Base-by-base conservation (phyloP, 2,329 filamentous ascomycete genomes). In the Sphaerostilbella broomeana region DNA sequence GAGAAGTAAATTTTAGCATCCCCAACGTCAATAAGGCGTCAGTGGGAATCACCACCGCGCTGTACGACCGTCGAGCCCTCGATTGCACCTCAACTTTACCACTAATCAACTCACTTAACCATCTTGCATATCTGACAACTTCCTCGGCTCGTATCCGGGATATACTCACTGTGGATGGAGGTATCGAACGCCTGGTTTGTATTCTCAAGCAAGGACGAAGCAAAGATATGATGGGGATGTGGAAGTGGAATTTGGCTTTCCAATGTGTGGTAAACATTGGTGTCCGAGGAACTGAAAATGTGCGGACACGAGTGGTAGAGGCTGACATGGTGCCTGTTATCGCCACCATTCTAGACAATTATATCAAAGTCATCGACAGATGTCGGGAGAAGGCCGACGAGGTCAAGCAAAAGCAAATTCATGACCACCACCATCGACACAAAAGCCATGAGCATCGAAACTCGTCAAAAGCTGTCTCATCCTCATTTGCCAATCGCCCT, bases 181-280 rank as follows among this genome's bases (percentile, higher is more conserved):
- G 92, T 47, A 92, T 98, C 62, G 92, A 98, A 69, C 74, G 90
- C 49, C 72, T 98, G 52, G 86, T 98, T 60, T 95, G 88, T 75
- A 95, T 98, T 58, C 77, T 98, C 62, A 98, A 98, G 66, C 87
- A 95, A 65, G 92, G 92, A 47, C 77, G 92, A 59, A 95, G 86
- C 67, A 94, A 89, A 65, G 90, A 98, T 61, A 84, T 95, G 81
- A 95, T 97, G 90, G 90, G 95, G 62, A 95, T 95, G 86, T 98
- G 92, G 92, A 97, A 97, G 67, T 98, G 92, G 92, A 98, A 95
- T 58, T 75, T 98, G 47, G 92, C 92, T 38, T 98, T 98, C 63
- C 92, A 97, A 65, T 98, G 92, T 62, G 89, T 97, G 49, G 92
- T 98, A 60, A 98, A 98, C 63, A 97, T 98, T 58, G 92, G 92